A percentile compares a stretch with the other conserved stretches of the same genome.
These are phyloP conservation scores for Persicaria tinctoria DNA, from an alignment of 148 eudicot genomes.

Conservation along the genomic window DNA sequence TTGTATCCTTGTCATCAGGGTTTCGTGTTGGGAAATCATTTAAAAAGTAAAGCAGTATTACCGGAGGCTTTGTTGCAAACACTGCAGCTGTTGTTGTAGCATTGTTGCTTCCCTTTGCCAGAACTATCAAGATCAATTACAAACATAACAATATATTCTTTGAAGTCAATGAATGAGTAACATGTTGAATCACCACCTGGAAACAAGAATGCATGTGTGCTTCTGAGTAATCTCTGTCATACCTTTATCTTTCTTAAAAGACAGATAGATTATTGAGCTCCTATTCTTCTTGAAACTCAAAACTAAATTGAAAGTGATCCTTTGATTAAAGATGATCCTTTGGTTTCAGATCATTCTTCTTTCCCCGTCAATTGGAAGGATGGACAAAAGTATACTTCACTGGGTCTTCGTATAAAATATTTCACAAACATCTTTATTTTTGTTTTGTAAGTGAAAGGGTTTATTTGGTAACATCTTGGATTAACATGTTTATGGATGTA, in stretches of 20 bases:
- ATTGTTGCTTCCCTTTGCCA: conserved; percentile 8
- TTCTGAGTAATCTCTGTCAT: background rate
- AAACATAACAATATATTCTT: background rate
- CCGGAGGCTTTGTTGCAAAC: conserved; percentile 4
- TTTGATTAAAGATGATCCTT: no score
- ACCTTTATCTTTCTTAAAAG: background rate
- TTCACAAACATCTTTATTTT: no score
- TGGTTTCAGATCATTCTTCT: no score
- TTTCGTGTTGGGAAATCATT: background rate
- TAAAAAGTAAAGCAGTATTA: background rate
- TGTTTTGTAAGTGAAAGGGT: no score
- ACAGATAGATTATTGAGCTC: background rate
- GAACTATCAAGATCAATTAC: conserved; percentile 1
- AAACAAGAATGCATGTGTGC: background rate
- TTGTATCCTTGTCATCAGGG: background rate
- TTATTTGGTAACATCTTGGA: no score
- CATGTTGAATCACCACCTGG: background rate
- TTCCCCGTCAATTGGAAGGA: no score
- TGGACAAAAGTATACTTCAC: no score
- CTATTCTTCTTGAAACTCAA: background rate
- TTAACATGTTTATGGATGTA: no score
- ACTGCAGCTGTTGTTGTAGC: conserved; percentile 8
- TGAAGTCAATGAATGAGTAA: background rate
- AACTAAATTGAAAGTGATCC: no score
- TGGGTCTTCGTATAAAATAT: no score